Conservation (phyloP, 2,329 filamentous ascomycete genomes). For the Penicillium frequentans region DNA sequence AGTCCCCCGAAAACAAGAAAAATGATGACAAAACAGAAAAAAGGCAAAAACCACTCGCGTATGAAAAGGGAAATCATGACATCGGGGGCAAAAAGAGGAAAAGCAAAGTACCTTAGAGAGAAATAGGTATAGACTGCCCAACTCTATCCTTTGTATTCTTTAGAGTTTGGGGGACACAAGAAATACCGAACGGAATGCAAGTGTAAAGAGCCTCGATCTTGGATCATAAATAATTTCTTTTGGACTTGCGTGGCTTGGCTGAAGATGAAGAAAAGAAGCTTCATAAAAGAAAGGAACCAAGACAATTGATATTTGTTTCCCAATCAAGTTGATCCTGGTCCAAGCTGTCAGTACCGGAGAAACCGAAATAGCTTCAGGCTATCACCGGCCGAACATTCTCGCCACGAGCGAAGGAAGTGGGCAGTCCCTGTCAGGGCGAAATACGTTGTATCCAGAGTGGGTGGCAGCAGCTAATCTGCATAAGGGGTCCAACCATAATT, state of each 20-base stretch:
- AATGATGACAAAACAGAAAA: conserved; percentile 5
- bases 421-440: conserved; percentile 28
- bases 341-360: neutral
- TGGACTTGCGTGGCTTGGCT: conserved; percentile 15
- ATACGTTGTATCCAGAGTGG: conserved; percentile 26
- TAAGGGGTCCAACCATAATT: conserved; percentile 26
- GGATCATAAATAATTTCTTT: conserved; percentile 13
- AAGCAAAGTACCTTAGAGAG: conserved; percentile 23
- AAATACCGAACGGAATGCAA: neutral
- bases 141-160: neutral
- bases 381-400: conserved; percentile 17
- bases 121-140: conserved; percentile 8
- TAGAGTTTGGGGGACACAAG: neutral
- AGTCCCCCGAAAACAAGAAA: conserved; percentile 9
- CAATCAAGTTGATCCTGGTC: neutral
- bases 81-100: conserved; percentile 10
- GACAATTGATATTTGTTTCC: conserved; percentile 19
- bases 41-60: conserved; percentile 5
- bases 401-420: conserved; percentile 29
- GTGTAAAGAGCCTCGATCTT: conserved; percentile 5
- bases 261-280: neutral
- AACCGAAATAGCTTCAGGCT: conserved; percentile 9
- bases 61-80: conserved; percentile 1
- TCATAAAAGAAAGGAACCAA: neutral
- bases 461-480: conserved; percentile 25